Evolutionary conservation across 2,329 filamentous ascomycete genomes (phyloP).

Genomic region (Pseudonectria buxi): DNA sequence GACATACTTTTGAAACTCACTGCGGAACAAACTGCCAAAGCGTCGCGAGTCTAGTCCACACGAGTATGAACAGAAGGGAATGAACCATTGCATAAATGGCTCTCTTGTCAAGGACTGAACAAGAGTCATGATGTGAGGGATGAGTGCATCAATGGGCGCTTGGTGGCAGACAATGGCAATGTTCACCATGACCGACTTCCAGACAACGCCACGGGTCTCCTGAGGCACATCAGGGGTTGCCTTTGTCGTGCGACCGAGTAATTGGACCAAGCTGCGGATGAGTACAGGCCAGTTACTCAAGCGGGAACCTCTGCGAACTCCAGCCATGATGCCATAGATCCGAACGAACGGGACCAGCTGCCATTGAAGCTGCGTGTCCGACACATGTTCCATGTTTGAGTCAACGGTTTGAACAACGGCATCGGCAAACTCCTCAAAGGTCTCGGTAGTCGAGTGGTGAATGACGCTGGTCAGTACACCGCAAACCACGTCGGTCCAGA

Average conservation of each 20-base stretch:
- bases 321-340: constrained; percentile 63
- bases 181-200: constrained; percentile 51
- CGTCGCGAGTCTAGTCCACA: constrained; percentile 65
- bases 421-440: constrained; percentile 62
- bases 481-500: constrained; percentile 60
- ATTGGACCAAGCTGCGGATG: constrained; percentile 47
- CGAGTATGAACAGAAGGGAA: constrained; percentile 78
- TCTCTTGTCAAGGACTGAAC: constrained; percentile 59
- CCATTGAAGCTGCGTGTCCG: constrained; percentile 18
- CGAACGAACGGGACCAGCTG: constrained; percentile 43
- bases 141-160: constrained; percentile 71
- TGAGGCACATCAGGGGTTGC: constrained; percentile 28
- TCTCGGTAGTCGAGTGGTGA: constrained; percentile 71
- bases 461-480: constrained; percentile 76
- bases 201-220: constrained; percentile 38
- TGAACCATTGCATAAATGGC: constrained; percentile 63
- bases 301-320: constrained; percentile 74
- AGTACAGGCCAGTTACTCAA: constrained; percentile 65
- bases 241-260: constrained; percentile 44
- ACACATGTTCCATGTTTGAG: constrained; percentile 28
- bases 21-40: constrained; percentile 73
- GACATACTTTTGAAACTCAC: constrained; percentile 70
- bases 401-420: constrained; percentile 48
- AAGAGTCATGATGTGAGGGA: constrained; percentile 61
- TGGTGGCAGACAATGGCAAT: constrained; percentile 64